A percentile compares a stretch with the other conserved stretches of the same genome.
Conservation (phyloP, 495 filamentous ascomycete species). For the Zalerion maritima region DNA sequence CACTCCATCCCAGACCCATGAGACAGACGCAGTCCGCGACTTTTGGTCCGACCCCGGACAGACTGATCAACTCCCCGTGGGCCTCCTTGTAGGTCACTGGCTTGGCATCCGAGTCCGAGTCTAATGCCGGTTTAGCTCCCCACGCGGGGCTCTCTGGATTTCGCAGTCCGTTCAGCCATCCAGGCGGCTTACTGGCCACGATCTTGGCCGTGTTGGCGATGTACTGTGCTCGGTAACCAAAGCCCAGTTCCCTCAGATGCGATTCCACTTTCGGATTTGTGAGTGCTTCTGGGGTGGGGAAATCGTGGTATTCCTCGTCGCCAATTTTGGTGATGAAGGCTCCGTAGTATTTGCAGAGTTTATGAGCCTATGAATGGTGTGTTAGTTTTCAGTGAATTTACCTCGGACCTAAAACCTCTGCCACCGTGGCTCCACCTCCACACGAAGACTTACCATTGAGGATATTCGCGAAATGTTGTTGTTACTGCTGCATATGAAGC, state of each 20-base stretch:
- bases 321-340: conserved; percentile 56
- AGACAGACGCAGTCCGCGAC: conserved; percentile 93
- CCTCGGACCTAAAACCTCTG: too few species aligned
- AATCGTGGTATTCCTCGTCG: conserved; percentile 66
- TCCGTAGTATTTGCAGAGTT: conserved; percentile 78
- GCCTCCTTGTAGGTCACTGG: conserved; percentile 50
- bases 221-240: conserved; percentile 90
- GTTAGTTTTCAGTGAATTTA: conserved; percentile 1
- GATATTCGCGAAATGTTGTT: conserved; percentile 94
- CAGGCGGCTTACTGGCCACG: conserved; percentile 48
- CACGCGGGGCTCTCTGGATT: conserved; percentile 60
- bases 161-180: conserved; percentile 60
- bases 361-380: conserved; percentile 43
- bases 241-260: conserved; percentile 69
- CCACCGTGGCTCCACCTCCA: not conserved
- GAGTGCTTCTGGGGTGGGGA: conserved; percentile 61
- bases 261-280: conserved; percentile 54
- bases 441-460: conserved; percentile 51
- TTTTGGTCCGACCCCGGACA: conserved; percentile 89
- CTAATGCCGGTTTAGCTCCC: conserved; percentile 21
- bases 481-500: conserved; percentile 97
- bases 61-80: conserved; percentile 60
- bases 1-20: conserved; percentile 95
- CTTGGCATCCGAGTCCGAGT: conserved; percentile 1
- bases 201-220: conserved; percentile 72